These are phyloP conservation scores for Candida anutae DNA, from an alignment of 1,139 yeast species.

Conservation along the genomic window DNA sequence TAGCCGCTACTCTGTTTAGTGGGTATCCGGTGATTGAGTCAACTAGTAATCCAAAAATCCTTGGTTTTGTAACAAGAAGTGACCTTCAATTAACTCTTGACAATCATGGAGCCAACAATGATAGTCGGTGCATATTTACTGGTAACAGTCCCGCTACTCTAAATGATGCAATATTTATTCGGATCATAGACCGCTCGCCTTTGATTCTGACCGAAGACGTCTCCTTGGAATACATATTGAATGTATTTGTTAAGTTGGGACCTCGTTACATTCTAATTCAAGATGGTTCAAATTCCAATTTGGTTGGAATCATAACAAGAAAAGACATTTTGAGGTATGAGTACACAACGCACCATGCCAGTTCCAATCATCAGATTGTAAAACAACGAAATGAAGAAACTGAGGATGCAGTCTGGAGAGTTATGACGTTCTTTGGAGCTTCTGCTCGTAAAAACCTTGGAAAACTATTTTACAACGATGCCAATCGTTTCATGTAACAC, in stretches of 20 bases:
- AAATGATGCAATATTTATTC: conserved; percentile 25
- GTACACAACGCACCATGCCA: conserved; percentile 21
- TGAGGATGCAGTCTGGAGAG: conserved; percentile 33
- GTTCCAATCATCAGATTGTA: conserved; percentile 4
- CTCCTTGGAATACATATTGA: conserved; percentile 56
- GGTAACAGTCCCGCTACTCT: conserved; percentile 3
- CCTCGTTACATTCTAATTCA: conserved; percentile 70
- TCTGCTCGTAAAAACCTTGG: conserved; percentile 20
- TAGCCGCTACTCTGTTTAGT: conserved; percentile 32
- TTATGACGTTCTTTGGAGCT: conserved; percentile 17
- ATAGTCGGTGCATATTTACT: conserved; percentile 15
- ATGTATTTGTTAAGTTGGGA: conserved; percentile 71
- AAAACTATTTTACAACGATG: conserved; percentile 24
- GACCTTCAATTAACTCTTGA: conserved; percentile 22
- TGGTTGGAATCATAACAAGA: conserved; percentile 58
- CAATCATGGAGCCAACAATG: conserved; percentile 9
- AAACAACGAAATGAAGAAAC: conserved; percentile 13
- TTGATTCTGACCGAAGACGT: conserved; percentile 48
- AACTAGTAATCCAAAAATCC: conserved; percentile 21
- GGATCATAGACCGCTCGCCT: conserved; percentile 53
- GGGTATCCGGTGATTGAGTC: conserved; percentile 51
- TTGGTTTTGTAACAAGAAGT: conserved; percentile 29
- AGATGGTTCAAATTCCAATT: conserved; percentile 24
- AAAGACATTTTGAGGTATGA: conserved; percentile 61
- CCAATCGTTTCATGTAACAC: conserved; percentile 11